Conservation (phyloP, 164 flowering plant genomes). For the Vitis rotundifolia region DNA sequence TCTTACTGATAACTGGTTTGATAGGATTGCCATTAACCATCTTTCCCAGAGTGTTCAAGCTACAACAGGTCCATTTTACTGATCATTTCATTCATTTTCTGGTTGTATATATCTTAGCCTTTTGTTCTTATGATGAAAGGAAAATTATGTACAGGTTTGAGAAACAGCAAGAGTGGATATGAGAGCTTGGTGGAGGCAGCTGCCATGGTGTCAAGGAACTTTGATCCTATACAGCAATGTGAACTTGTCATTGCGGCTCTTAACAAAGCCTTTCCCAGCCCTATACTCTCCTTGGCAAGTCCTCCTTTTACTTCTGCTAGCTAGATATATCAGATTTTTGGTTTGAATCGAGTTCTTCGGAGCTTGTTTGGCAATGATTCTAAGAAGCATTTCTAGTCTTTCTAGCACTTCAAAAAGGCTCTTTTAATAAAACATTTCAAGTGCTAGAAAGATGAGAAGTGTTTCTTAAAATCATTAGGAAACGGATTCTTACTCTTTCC, state of each 20-base stretch:
- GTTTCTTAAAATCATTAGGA: no score
- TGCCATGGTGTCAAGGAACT: slow-evolving; percentile 28
- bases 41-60: slow-evolving; percentile 64
- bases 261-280: slow-evolving; percentile 57
- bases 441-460: no score
- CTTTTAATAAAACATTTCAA: no score
- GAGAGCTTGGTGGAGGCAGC: slow-evolving; percentile 80
- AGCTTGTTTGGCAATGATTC: no score
- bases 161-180: slow-evolving; percentile 57
- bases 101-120: not conserved
- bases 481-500: not conserved
- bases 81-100: not conserved
- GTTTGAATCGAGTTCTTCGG: no score
- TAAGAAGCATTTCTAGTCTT: no score
- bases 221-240: slow-evolving; percentile 46
- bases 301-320: not conserved
- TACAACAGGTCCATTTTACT: slow-evolving; percentile 48
- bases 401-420: no score
- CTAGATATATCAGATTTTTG: not conserved
- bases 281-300: slow-evolving; percentile 56
- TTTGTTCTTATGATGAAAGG: not conserved
- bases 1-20: slow-evolving; percentile 68
- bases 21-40: slow-evolving; percentile 58
- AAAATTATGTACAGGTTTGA: slow-evolving; percentile 40
- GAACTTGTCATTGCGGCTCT: slow-evolving; percentile 54